Conservation (phyloP, 768 basidiomycete species). For the Psilocybe subaeruginosa region DNA sequence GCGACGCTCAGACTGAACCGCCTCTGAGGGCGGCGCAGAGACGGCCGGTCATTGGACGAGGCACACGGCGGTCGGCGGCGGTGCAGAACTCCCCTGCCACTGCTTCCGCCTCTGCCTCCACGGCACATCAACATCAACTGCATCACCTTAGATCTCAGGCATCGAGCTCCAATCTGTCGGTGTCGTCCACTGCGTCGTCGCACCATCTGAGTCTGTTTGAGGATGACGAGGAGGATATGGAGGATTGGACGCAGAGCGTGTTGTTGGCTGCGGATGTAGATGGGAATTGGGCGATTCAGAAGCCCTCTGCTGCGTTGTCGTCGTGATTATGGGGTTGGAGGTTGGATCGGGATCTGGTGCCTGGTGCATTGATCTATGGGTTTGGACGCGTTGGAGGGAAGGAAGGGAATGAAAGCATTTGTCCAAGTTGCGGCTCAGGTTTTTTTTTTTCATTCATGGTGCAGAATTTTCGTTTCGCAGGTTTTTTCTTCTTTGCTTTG, state of each 20-base stretch:
- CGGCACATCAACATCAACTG: neutral
- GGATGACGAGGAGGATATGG: constrained; percentile 47
- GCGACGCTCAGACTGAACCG: neutral
- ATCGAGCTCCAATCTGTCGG: constrained; percentile 20
- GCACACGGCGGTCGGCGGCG: neutral
- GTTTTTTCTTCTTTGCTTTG: too few species aligned
- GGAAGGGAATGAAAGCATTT: too few species aligned
- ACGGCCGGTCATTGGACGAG: neutral
- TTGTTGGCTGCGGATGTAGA: constrained; percentile 62
- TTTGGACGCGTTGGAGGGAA: too few species aligned
- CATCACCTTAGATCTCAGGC: constrained; percentile 13
- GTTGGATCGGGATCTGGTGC: too few species aligned
- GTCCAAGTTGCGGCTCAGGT: too few species aligned
- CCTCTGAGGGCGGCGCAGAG: neutral
- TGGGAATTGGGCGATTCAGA: constrained; percentile 7
- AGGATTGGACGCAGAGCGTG: constrained; percentile 78
- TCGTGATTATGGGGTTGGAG: too few species aligned
- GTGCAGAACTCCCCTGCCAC: neutral
- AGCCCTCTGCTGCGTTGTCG: too few species aligned
- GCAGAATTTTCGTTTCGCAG: too few species aligned
- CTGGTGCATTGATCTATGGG: too few species aligned
- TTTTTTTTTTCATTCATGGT: too few species aligned
- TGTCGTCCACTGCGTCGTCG: constrained; percentile 43
- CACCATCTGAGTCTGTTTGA: constrained; percentile 51
- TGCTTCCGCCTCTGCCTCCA: neutral